Evolutionary conservation across 23 red algal species (phyloP).

Genomic region (Chondrus crispus): DNA sequence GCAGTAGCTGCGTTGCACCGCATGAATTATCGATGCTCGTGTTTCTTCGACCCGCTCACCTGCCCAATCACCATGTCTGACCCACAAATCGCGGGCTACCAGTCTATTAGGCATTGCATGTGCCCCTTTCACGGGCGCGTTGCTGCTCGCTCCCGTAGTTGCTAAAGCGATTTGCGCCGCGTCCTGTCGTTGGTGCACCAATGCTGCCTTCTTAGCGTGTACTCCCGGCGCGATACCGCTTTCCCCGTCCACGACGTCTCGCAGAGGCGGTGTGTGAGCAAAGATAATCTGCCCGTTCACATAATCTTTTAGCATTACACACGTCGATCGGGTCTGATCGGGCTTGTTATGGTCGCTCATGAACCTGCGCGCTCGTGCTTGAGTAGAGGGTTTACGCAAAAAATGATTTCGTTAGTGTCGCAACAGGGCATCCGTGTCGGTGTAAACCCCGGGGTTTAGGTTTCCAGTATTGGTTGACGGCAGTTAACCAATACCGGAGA

Average conservation of each 20-base stretch:
- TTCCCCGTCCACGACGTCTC: conserved; percentile 37
- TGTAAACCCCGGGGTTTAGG: background rate
- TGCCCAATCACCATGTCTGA: too few species aligned
- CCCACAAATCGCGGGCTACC: too few species aligned
- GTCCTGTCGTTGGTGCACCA: conserved; percentile 26
- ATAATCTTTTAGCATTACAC: conserved; percentile 92
- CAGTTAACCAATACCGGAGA: conserved; percentile 34
- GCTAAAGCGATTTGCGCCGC: too few species aligned
- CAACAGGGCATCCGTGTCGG: background rate
- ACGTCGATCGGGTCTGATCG: conserved; percentile 75
- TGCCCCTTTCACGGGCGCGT: too few species aligned
- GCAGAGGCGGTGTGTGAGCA: conserved; percentile 57
- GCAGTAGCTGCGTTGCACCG: too few species aligned
- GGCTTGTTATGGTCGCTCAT: conserved; percentile 73
- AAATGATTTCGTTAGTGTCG: background rate
- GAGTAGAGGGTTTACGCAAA: conserved; percentile 30
- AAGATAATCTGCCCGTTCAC: conserved; percentile 75
- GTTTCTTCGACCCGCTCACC: too few species aligned
- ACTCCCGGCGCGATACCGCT: conserved; percentile 46
- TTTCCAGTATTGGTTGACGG: too few species aligned
- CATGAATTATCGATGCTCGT: too few species aligned
- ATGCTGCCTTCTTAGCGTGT: conserved; percentile 35
- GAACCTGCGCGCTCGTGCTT: conserved; percentile 81
- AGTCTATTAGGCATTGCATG: too few species aligned
- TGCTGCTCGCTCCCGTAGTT: too few species aligned